These are phyloP conservation scores for Rhodotorula sp. DNA, from an alignment of 1,284 basidiomycete genomes.

Conservation along the genomic window DNA sequence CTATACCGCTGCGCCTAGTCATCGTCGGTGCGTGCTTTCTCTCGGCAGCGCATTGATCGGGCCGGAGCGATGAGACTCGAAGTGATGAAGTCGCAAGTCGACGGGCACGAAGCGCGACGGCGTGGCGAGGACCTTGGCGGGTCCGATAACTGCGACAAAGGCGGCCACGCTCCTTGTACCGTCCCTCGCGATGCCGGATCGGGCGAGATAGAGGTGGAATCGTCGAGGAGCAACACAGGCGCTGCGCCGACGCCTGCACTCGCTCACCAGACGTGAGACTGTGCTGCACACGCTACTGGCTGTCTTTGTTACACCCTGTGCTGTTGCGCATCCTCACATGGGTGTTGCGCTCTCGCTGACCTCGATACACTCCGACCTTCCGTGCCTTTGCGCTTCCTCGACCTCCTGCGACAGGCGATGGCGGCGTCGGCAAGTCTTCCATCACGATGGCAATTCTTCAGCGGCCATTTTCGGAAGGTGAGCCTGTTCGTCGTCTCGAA, in stretches of 20 bases:
- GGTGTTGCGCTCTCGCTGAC: not conserved
- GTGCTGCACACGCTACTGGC: too few species aligned
- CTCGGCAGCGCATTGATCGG: not conserved
- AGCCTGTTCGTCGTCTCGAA: not conserved
- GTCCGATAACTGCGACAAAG: too few species aligned
- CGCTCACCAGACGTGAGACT: too few species aligned
- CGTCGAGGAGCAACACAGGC: too few species aligned
- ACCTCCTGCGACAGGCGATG: constrained; percentile 26
- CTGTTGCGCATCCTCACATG: too few species aligned
- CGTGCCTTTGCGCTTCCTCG: too few species aligned
- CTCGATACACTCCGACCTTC: not conserved
- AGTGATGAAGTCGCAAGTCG: not conserved
- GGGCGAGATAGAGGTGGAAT: too few species aligned
- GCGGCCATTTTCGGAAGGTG: constrained; percentile 18
- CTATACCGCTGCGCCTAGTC: constrained; percentile 25
- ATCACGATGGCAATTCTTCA: constrained; percentile 27
- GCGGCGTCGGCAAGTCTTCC: constrained; percentile 33
- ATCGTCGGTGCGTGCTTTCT: constrained; percentile 21
- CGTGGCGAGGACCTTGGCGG: too few species aligned
- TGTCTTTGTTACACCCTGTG: too few species aligned
- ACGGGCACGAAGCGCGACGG: not conserved
- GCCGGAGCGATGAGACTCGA: not conserved
- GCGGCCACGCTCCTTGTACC: too few species aligned
- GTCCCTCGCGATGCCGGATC: too few species aligned
- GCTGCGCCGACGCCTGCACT: too few species aligned